These are phyloP conservation scores for Penicillium freii DNA, from an alignment of 2,329 filamentous ascomycete species.

Conservation along the genomic window DNA sequence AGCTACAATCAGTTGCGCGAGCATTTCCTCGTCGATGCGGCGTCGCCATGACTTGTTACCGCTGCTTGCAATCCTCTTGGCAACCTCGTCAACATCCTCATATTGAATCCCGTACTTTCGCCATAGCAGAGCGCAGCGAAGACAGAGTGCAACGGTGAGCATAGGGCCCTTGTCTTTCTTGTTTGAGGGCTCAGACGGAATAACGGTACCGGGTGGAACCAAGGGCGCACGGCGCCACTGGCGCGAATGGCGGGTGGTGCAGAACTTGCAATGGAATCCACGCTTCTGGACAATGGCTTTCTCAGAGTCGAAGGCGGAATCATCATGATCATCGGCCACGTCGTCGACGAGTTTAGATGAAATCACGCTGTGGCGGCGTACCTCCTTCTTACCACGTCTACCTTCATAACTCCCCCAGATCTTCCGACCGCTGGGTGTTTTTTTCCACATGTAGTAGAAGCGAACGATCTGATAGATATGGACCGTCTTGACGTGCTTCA, in stretches of 20 bases:
- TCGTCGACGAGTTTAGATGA: slow-evolving; percentile 79
- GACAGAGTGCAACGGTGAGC: slow-evolving; percentile 78
- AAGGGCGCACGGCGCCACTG: slow-evolving; percentile 91
- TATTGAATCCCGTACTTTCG: slow-evolving; percentile 93
- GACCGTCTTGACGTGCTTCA: slow-evolving; percentile 75
- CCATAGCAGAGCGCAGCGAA: slow-evolving; percentile 90
- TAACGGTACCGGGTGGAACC: slow-evolving; percentile 66
- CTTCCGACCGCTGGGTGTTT: slow-evolving; percentile 77
- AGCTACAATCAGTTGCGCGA: slow-evolving; percentile 46
- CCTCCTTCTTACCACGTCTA: slow-evolving; percentile 86
- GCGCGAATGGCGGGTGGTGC: slow-evolving; percentile 71
- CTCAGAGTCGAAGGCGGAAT: slow-evolving; percentile 89
- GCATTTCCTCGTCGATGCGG: slow-evolving; percentile 84
- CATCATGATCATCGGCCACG: slow-evolving; percentile 86
- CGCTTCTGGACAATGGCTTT: slow-evolving; percentile 79
- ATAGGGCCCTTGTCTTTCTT: slow-evolving; percentile 73
- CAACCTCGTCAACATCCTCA: slow-evolving; percentile 88
- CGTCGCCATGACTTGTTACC: slow-evolving; percentile 83
- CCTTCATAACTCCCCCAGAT: slow-evolving; percentile 89
- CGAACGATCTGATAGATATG: slow-evolving; percentile 78
- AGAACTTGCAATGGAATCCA: slow-evolving; percentile 92
- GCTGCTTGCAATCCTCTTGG: slow-evolving; percentile 77
- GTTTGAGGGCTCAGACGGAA: slow-evolving; percentile 62
- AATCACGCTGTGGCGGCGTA: slow-evolving; percentile 60
- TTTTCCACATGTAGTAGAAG: slow-evolving; percentile 98